Evolutionary conservation across 768 basidiomycete species (phyloP).

Genomic region (Kwoniella newhampshirensis): DNA sequence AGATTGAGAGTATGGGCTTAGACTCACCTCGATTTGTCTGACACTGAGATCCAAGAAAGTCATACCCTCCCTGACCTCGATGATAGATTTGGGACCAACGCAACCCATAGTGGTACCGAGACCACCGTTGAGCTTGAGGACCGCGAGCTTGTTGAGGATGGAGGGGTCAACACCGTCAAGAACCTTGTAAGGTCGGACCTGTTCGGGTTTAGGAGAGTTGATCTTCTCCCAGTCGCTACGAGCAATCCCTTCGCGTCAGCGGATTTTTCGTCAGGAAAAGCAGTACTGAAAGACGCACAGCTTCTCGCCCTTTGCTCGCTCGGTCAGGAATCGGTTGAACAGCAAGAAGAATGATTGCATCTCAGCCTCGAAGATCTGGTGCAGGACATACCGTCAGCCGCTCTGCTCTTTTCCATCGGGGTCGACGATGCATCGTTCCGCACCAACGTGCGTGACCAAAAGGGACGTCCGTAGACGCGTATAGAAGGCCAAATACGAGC

Average conservation of each 20-base stretch:
- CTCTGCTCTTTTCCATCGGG: no score
- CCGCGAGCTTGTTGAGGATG: slow-evolving; percentile 86
- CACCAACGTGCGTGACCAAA: not conserved
- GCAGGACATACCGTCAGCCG: not conserved
- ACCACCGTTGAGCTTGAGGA: slow-evolving; percentile 93
- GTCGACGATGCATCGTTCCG: not conserved
- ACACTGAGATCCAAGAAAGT: slow-evolving; percentile 92
- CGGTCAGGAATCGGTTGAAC: slow-evolving; percentile 88
- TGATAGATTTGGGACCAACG: slow-evolving; percentile 77
- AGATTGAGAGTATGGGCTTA: not conserved
- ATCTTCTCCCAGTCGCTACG: slow-evolving; percentile 83
- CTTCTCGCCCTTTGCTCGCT: slow-evolving; percentile 80
- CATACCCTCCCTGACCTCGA: slow-evolving; percentile 97
- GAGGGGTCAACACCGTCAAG: slow-evolving; percentile 65
- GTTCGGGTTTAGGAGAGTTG: slow-evolving; percentile 78
- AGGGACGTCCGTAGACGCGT: not conserved
- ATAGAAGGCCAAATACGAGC: not conserved
- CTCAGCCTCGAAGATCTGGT: slow-evolving; percentile 86
- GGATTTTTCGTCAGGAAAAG: not conserved
- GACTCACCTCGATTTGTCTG: slow-evolving; percentile 75
- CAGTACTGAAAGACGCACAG: slow-evolving; percentile 62
- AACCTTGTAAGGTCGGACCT: slow-evolving; percentile 77
- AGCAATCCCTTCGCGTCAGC: slow-evolving; percentile 2
- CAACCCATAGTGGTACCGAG: slow-evolving; percentile 74
- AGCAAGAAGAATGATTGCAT: slow-evolving; percentile 96